A percentile compares a stretch with the other conserved stretches of the same genome.
Evolutionary conservation across 108 stramenopile species (phyloP).

Genomic region (Stephanodiscus minutulus): DNA sequence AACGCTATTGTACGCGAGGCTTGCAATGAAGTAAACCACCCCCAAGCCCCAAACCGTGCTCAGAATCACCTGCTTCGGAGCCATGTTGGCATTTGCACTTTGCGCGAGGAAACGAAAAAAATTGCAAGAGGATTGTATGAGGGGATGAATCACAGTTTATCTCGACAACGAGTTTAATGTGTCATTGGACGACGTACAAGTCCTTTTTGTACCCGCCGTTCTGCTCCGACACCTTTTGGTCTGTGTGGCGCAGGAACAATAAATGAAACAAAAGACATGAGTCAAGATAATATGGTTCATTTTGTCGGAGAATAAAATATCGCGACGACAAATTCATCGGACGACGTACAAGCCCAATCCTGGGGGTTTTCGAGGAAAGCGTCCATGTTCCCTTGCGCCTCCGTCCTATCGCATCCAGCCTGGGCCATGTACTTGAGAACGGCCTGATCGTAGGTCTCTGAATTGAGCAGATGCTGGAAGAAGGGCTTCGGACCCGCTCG

Average conservation of each 20-base stretch:
- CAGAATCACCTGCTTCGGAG: constrained; percentile 40
- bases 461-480: constrained; percentile 44
- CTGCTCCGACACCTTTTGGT: constrained; percentile 45
- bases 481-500: constrained; percentile 64
- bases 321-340: background rate
- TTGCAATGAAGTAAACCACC: constrained; percentile 47
- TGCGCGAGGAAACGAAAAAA: background rate
- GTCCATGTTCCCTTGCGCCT: constrained; percentile 73
- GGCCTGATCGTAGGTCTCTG: constrained; percentile 65
- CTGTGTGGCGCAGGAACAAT: background rate
- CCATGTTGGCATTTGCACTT: constrained; percentile 50
- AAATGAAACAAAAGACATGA: background rate
- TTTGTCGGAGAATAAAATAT: no score
- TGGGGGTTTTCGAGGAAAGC: constrained; percentile 63
- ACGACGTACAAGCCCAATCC: constrained; percentile 8
- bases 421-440: constrained; percentile 65
- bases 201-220: constrained; percentile 50
- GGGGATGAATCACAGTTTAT: background rate
- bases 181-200: constrained; percentile 13
- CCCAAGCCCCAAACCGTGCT: constrained; percentile 41
- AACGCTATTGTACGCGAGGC: constrained; percentile 42
- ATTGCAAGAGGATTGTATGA: background rate
- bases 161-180: no score
- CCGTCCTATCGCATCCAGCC: constrained; percentile 47
- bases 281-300: no score